Base-by-base conservation (phyloP, 139 green algal species). In the Volvox africanus region DNA sequence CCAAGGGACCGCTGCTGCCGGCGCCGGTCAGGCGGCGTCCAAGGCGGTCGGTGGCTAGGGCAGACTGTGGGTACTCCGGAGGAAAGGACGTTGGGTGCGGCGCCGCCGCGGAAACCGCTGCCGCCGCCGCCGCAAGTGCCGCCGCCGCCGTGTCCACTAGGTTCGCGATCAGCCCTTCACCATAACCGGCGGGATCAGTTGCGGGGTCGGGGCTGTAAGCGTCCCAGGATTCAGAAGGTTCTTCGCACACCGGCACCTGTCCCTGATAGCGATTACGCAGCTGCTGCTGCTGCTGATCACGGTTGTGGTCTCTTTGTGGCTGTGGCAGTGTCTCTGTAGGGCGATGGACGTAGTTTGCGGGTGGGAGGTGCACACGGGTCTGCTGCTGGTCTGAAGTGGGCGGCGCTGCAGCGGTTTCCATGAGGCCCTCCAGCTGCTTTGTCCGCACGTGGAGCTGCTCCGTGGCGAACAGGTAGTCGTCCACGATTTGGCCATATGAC, bases 401-500 rank as follows among this genome's bases (percentile, higher is more conserved):
- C 26, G 30, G 2, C 32, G 32, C 18, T 20, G 78, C 1, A 16
- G 78, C 78, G 35, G 78, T 17, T 1, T 35, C 73, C 50, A 84
- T 71, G 28, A 90, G 62, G n/a, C 11, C 88, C 13, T 90, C 75
- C 14, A 93, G 77, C 84, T 93, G 90, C 80, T 28, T 61, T 0
- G 89, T 89, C 22, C 89, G 86, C 2, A n/a, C 71, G 35, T 89
- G 91, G 68, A 93, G 91, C 78, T 77, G 32, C 80, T 91, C 84
- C 2, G 86, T 93, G 2, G 91, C 86, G 24, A 35, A 65, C 22
- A 93, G 86, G 69, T 89, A 92, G 37, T 93, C 91, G 12, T 93
- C 91, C 69, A 93, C 91, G 62, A 93, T 89, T 55, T 92, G 91
- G 24, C 91, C 91, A 35, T 93, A 93, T 0, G 86, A 92, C 69